Percentiles rank a stretch among this genome's conserved stretches.
Conservation (phyloP, 306 rosid genomes). For the Canavalia ensiformis region DNA sequence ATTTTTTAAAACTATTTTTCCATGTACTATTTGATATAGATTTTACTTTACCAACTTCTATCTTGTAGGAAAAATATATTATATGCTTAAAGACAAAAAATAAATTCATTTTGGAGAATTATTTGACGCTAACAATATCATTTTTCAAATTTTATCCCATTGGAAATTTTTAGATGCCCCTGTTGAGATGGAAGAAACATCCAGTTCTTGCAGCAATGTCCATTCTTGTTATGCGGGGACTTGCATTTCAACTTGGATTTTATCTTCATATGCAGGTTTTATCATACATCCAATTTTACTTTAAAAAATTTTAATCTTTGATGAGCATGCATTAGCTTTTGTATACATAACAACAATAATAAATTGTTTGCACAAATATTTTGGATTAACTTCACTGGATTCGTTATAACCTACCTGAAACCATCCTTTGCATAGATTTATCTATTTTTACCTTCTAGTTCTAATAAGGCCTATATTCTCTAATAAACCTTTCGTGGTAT, state of each 20-base stretch:
- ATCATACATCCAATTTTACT: slow-evolving; percentile 5
- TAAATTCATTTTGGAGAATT: too few relatives aligned
- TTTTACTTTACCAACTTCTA: too few relatives aligned
- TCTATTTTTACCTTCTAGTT: slow-evolving; percentile 17
- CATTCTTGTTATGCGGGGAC: slow-evolving; percentile 93
- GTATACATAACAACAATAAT: neutral
- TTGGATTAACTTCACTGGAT: neutral
- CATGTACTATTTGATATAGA: too few relatives aligned
- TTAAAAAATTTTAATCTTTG: slow-evolving; percentile 13
- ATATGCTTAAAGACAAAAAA: too few relatives aligned
- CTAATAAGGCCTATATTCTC: slow-evolving; percentile 23
- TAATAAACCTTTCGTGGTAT: slow-evolving; percentile 27
- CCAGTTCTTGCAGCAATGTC: slow-evolving; percentile 95
- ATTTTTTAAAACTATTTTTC: too few relatives aligned
- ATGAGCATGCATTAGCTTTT: slow-evolving; percentile 34
- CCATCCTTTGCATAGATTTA: neutral
- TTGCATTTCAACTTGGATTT: slow-evolving; percentile 95
- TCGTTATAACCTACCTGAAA: slow-evolving; percentile 16
- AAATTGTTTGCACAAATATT: slow-evolving; percentile 35
- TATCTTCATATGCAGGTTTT: slow-evolving; percentile 95
- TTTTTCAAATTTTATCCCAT: neutral
- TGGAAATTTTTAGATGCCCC: slow-evolving; percentile 71
- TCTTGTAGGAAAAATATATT: too few relatives aligned
- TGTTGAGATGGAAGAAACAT: slow-evolving; percentile 94
- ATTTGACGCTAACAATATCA: too few relatives aligned